Evolutionary conservation across 2,329 filamentous ascomycete genomes (phyloP), one percentile per base, ranked within the genome.

Genomic region (Ophiostoma himal-ulmi): DNA sequence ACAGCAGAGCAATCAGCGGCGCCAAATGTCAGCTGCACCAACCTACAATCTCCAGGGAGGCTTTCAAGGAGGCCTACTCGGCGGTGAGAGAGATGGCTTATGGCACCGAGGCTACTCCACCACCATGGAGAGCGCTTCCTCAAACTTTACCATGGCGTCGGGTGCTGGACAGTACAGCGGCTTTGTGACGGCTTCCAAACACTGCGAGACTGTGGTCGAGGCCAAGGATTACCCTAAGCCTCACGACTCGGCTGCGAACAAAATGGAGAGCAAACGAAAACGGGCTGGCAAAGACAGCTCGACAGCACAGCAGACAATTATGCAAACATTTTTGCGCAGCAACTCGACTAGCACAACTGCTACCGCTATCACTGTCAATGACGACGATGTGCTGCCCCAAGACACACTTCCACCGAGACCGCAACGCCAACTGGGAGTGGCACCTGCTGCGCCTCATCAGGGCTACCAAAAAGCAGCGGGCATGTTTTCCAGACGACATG

Each of bases 171-270:
- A n/a, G 44, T 78, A 86, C 10, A 80, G 84, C 0, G 88, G 86
- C 0, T 91, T 92, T 73, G 86, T 86, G n/a, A 86, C 86, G 11
- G 87, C 88, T 2, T 83, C 83, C 11, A 80, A 84, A 26, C 87
- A 89, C 74, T 83, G 41, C 14, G 22, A 83, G 69, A 78, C 80
- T 1, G 79, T 77, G 10, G 76, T 83, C 22, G 71, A 77, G 36
- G 78, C 78, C 0, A 78, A 81, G 37, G 78, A 79, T 34, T 74
- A 76, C 20, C 74, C 77, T 4, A 74, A 75, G 3, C 71, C 71
- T 0, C 37, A 44, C 20, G 0, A 14, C n/a, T 26, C 52, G 30
- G 41, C 52, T 74, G 67, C 75, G 74, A 76, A 76, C 74, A 36
- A 78, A 77, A 48, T 70, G 77, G 79, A 13, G 77, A 77, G 1